Evolutionary conservation across 495 filamentous ascomycete species (phyloP), one percentile per base, ranked within the genome.

Genomic region (Aspergillus bridgeri): DNA sequence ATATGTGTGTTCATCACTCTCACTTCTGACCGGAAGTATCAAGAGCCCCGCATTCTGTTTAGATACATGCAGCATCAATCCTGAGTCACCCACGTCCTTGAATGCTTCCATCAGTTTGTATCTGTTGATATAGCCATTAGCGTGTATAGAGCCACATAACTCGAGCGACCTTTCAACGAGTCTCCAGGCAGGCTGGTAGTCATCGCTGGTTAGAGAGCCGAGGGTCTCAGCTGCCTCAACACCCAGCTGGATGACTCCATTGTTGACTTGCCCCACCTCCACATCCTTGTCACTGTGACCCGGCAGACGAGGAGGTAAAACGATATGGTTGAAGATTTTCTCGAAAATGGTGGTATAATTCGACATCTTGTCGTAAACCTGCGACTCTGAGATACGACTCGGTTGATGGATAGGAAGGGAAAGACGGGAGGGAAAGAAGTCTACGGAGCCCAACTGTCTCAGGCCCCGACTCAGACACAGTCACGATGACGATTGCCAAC

Each of bases 41-140:
- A 83, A 57, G 7, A 84, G 53, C 6, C 71, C 83, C 1, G 82
- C 78, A 74, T 85, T 86, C 58, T 85, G 82, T 44, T 75, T 68
- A 4, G 65, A 53, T 15, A 85, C 61, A 66, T 81, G 65, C 5
- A 85, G 53, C 13, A 81, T 74, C 15, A 86, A 13, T 23, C 20
- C 6, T 24, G n/a, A n/a, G 13, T 48, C 23, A 3, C 23, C 19
- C 17, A 22, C 8, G 20, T 6, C 23, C 8, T 20, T 15, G 6
- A 48, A 48, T 24, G 46, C 46, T 9, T 48, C 46, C 19, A 22
- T 22, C 13, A 48, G 3, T 3, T 4, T 24, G 23, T 9, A 48
- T 22, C 46, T 19, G 46, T 48, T 15, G 23, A 48, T 22, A 17
- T 48, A 6, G 6, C 46, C 19, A 22, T 48, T 5, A 17, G 9